Base-by-base conservation (phyloP, 202 grass and related monocot species). In the Zizania palustris region DNA sequence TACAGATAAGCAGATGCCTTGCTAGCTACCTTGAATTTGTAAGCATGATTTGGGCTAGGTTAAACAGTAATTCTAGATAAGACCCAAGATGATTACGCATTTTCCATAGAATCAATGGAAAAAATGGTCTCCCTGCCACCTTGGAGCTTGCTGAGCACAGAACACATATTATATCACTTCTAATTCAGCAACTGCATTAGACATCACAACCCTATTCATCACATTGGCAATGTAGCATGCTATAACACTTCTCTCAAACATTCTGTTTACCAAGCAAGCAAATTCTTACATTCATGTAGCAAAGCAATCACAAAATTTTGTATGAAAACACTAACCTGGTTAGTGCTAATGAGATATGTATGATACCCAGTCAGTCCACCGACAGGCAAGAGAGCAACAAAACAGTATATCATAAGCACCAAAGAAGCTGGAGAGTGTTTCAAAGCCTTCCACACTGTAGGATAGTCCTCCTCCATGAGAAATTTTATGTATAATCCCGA, bases 391-490 rank as follows among this genome's bases (percentile, higher is more conserved):
- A 97, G 93, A 61, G 86, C 83, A 78, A 91, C 59, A 71, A 93
- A 91, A 75, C 88, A 93, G 75, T 91, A 97, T 81, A 91, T 67
- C 78, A 97, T 85, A 60, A 97, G 86, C 38, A 77, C 84, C 82
- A 85, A 80, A 58, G 90, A 97, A 64, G 91, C 90, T 44, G 93
- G 93, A 75, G 86, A 91, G 45, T 86, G 65, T 86, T 93, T 97
- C 67, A 97, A 82, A 79, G 93, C 93, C 88, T 91, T 93, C 93
- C 90, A 93, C 69, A 97, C 90, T 76, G 87, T 97, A 54, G 72
- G 85, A 83, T 82, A 82, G 67, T 86, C 81, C 67, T 76, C 64
- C 0, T 77, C 72, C 90, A 97, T 88, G 45, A 97, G 76, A 81
- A 87, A 85, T 50, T 97, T 90, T 85, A 97, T 80, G 84, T 89